Evolutionary conservation across 106 monocot species (phyloP).

Genomic region (Apostasia shenzhenica): DNA sequence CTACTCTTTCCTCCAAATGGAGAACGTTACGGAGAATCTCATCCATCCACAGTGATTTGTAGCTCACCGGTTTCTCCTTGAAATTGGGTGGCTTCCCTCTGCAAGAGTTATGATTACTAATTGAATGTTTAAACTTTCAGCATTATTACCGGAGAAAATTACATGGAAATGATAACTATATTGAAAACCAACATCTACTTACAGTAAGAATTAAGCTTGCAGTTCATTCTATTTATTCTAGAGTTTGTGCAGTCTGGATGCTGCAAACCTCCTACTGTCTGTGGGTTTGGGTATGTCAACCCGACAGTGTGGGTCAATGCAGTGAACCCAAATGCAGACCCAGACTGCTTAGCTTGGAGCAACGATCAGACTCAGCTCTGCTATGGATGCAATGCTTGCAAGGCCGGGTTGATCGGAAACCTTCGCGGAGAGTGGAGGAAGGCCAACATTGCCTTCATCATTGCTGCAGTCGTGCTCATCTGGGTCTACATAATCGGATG

Average conservation of each 20-base stretch:
- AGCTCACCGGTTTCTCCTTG: too few relatives aligned
- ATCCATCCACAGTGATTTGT: too few relatives aligned
- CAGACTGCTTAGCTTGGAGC: conserved; percentile 76
- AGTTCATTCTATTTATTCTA: too few relatives aligned
- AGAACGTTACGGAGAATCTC: too few relatives aligned
- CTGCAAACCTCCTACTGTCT: conserved; percentile 76
- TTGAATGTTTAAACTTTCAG: too few relatives aligned
- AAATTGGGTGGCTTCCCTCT: too few relatives aligned
- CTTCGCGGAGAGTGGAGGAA: conserved; percentile 74
- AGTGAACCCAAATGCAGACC: conserved; percentile 37
- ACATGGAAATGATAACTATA: too few relatives aligned
- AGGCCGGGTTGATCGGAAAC: conserved; percentile 69
- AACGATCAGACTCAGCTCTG: conserved; percentile 75
- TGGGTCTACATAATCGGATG: conserved; percentile 80
- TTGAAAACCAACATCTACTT: too few relatives aligned
- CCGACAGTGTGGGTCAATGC: conserved; percentile 87
- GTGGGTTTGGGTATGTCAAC: conserved; percentile 80
- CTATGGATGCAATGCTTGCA: conserved; percentile 73
- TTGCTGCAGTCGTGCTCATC: conserved; percentile 68
- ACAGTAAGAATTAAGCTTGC: too few relatives aligned
- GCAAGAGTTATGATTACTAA: too few relatives aligned
- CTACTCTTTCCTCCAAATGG: too few relatives aligned
- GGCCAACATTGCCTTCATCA: conserved; percentile 62
- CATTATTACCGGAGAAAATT: too few relatives aligned
- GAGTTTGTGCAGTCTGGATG: conserved; percentile 70